A percentile compares a stretch with the other conserved stretches of the same genome.
phyloP scores from a whole-genome alignment of 163 green algal genomes.

The Chlorella variabilis region DNA sequence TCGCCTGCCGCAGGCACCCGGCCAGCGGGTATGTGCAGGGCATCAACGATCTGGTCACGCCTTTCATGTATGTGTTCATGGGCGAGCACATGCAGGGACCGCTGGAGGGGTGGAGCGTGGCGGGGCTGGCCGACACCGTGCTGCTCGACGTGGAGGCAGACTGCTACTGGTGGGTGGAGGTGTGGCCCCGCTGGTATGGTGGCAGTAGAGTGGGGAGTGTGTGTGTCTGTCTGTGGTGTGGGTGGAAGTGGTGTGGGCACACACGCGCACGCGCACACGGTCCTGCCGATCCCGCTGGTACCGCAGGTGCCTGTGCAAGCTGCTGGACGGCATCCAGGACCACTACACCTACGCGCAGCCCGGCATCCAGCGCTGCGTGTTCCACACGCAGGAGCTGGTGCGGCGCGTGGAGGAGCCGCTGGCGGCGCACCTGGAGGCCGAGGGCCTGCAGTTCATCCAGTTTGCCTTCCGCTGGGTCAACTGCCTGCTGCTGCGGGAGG shows the following conservation, averaged over 20 bases:
- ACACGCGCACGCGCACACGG: no score
- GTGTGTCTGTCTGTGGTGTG: background rate
- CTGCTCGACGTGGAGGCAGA: constrained; percentile 91
- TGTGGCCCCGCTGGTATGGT: no score
- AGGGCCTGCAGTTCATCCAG: constrained; percentile 96
- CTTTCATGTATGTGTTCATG: constrained; percentile 94
- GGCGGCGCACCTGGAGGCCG: constrained; percentile 77
- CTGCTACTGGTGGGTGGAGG: constrained; percentile 88
- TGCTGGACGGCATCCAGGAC: constrained; percentile 90
- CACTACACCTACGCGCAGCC: constrained; percentile 98
- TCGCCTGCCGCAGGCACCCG: constrained; percentile 74
- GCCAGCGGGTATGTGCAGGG: constrained; percentile 96
- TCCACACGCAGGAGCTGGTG: constrained; percentile 88
- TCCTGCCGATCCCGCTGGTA: no score
- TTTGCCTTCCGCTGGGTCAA: constrained; percentile 99
- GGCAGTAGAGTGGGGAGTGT: background rate
- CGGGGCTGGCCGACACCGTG: constrained; percentile 40
- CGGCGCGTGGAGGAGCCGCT: constrained; percentile 72
- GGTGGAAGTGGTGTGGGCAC: no score
- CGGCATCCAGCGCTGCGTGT: constrained; percentile 94
- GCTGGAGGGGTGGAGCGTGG: constrained; percentile 73
- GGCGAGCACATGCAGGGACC: constrained; percentile 66
- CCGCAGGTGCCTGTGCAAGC: constrained; percentile 85
- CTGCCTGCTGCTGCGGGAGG: constrained; percentile 94
- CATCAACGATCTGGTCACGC: constrained; percentile 98